Base-by-base conservation (phyloP, 768 basidiomycete genomes). In the Imleria badia region DNA sequence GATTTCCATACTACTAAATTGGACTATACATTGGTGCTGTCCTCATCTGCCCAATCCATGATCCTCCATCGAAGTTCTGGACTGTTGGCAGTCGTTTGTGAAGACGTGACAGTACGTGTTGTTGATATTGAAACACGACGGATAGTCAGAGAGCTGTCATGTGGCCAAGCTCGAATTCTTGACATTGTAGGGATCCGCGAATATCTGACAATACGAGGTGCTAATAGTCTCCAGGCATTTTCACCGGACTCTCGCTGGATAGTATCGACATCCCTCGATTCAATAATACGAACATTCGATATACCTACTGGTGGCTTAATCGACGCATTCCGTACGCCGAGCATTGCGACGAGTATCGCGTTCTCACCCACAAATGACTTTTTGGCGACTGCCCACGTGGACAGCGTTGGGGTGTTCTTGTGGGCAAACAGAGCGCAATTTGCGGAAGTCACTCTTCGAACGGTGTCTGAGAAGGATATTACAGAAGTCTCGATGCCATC, bases 341-440 rank as follows among this genome's bases (percentile, higher is more conserved):
- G 88, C 60, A 81, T 96, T 23, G 92, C 96, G 6, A 95, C 92
- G 0, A 93, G 88, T 65, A 73, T 99, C 19, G 80, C 92, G 1
- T 96, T 99, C 70, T 98, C 95, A 3, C 97, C 97, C 0, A 88
- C 93, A 0, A 89, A 90, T 51, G 97, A 98, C 70, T 98, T 99
- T 75, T 73, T 99, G 58, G 97, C 97, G 1, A 95, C 95, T 11
- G 80, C 92, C 1, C 97, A 99, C 68, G 85, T 97, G 7, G 95
- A 97, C 61, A 94, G 87, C 54, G 87, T 98, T 49, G 97, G 95
- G 12, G 81, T 99, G 3, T 95, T 89, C 70, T 81, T 99, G n/a
- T 99, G 97, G 94, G 93, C 95, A 13, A 98, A 99, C 71, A 86
- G 94, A 45, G 94, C 95, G 11, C 97, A 98, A 67, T 98, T 94